Evolutionary conservation across 2,329 filamentous ascomycete species (phyloP), one percentile per base, ranked within the genome.

Genomic region (Parastagonospora avenae): DNA sequence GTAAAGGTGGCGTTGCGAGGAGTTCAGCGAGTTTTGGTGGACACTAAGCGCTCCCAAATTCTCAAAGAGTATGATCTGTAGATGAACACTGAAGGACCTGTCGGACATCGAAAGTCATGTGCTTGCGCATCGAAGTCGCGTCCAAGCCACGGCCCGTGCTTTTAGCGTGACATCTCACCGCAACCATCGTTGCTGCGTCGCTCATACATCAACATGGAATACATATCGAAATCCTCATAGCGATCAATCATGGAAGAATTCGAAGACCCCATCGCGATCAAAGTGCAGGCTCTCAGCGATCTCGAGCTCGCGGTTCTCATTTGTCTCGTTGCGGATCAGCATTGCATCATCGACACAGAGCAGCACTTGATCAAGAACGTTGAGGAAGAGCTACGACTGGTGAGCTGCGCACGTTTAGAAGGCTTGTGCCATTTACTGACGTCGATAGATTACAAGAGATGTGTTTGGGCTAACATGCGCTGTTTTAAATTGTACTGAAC

Each of bases 261-360:
- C 10, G 36, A 40, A 10, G 57, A 55, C 10, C 54, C 32, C 15
- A 43, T 71, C 33, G 60, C 87, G 54, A 79, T 83, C 57, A 88
- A 88, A 73, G 83, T 95, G 63, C 89, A 92, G 67, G 82, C 85
- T 61, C 80, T 97, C 57, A 90, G 88, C 66, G 92, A 97, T 76
- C 81, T 97, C 35, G 92, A 97, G 76, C 84, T 97, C 52, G 94
- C 93, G 19, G 78, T 89, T 11, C 81, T 97, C 35, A 83, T 97
- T 43, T 92, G 89, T 68, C 83, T 97, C 44, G 82, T 92, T 55
- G 86, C 87, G 52, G 83, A 87, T 59, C 90, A 96, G 73, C 92
- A 97, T 73, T 96, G 91, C 76, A 86, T 97, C 63, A 85, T 97
- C 67, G 88, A 91, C 74, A 89, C 90, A 12, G 83, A 86, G 2